Percentiles rank a stretch among this genome's conserved stretches.
phyloP scores from a whole-genome alignment of 2,329 filamentous ascomycete genomes.

The Tricladium varicosporioides region DNA sequence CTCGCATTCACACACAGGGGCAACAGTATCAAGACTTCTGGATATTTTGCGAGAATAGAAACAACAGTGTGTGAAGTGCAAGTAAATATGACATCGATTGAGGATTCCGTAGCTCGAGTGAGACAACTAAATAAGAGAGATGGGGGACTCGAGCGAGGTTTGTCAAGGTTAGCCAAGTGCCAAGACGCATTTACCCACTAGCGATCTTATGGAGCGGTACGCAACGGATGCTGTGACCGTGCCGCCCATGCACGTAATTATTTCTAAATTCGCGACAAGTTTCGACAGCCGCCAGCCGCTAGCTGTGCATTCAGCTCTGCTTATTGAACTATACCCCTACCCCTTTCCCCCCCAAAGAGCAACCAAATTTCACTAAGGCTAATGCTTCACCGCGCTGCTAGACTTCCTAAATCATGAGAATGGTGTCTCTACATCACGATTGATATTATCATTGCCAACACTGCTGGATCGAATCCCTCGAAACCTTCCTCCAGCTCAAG shows the following conservation, averaged over 20 bases:
- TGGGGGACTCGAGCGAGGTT: background rate
- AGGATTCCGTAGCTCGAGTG: background rate
- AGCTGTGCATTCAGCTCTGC: background rate
- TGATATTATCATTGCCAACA: background rate
- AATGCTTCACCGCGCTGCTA: background rate
- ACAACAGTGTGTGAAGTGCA: background rate
- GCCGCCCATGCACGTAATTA: background rate
- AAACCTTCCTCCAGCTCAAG: background rate
- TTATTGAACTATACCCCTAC: background rate
- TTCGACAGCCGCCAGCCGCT: background rate
- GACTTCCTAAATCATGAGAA: background rate
- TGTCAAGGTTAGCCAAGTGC: too few relatives aligned
- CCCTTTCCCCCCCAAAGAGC: background rate
- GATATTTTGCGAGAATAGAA: background rate
- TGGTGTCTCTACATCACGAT: background rate
- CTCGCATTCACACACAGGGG: background rate
- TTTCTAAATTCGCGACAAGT: background rate
- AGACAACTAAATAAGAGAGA: background rate
- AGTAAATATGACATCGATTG: background rate
- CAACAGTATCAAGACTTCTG: background rate
- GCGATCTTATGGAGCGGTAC: background rate
- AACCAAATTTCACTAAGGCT: background rate
- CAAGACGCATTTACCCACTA: too few relatives aligned
- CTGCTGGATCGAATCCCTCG: background rate
- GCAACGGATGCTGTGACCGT: background rate